These are phyloP conservation scores for Kalaharituber pfeilii DNA, from an alignment of 2,329 filamentous ascomycete species.

Conservation along the genomic window DNA sequence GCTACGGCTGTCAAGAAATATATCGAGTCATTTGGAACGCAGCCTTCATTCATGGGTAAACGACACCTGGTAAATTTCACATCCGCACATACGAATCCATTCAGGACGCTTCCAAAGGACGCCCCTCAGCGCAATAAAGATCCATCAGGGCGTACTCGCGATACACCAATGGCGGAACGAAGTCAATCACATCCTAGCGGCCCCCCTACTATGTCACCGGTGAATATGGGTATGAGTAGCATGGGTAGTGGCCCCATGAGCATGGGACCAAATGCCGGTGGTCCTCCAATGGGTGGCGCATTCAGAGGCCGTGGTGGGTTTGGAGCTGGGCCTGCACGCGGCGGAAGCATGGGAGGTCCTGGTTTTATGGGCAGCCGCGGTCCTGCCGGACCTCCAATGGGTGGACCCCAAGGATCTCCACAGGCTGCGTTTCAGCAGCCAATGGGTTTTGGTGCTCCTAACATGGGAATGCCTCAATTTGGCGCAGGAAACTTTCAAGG, in stretches of 20 bases:
- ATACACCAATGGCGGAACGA: conserved; percentile 29
- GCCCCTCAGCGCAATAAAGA: conserved; percentile 53
- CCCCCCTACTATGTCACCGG: conserved; percentile 4
- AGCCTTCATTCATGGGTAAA: conserved; percentile 42
- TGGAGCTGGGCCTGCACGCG: conserved; percentile 24
- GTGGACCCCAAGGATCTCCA: conserved; percentile 23
- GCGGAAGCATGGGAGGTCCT: conserved; percentile 29
- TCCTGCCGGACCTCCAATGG: conserved; percentile 30
- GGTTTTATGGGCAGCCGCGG: conserved; percentile 34
- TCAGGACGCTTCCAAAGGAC: conserved; percentile 80
- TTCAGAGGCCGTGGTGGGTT: conserved; percentile 22
- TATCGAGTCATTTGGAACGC: conserved; percentile 48
- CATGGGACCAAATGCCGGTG: conserved; percentile 35
- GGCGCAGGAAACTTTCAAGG: conserved; percentile 31
- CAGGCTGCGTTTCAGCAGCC: conserved; percentile 30
- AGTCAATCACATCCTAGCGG: conserved; percentile 26
- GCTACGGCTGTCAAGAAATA: conserved; percentile 69
- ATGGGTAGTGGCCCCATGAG: conserved; percentile 37
- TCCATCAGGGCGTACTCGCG: conserved; percentile 33
- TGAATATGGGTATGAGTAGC: conserved; percentile 23
- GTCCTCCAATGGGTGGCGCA: conserved; percentile 24
- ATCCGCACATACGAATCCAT: conserved; percentile 63
- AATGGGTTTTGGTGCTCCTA: conserved; percentile 28
- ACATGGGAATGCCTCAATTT: conserved; percentile 35
- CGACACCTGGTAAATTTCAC: conserved; percentile 57